A percentile compares a stretch with the other conserved stretches of the same genome.
Conservation (phyloP, 2,329 filamentous ascomycete genomes). For the Aspergillus texensis region DNA sequence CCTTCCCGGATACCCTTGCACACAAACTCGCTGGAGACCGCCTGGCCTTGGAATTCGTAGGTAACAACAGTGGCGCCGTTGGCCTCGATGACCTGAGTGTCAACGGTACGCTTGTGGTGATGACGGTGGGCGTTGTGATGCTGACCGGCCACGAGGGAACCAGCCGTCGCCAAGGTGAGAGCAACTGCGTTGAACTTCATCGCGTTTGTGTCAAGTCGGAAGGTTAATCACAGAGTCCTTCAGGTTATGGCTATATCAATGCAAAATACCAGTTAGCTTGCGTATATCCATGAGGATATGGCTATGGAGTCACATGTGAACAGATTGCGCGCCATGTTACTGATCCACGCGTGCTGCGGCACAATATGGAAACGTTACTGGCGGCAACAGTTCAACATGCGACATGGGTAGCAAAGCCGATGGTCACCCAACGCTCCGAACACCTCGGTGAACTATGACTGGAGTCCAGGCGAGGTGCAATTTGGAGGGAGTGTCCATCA, state of each 20-base stretch:
- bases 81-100: constrained; percentile 56
- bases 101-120: constrained; percentile 44
- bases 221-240: background rate
- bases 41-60: constrained; percentile 68
- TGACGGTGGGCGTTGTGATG: constrained; percentile 47
- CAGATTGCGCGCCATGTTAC: background rate
- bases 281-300: background rate
- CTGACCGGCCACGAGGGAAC: constrained; percentile 46
- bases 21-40: constrained; percentile 57
- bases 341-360: background rate
- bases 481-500: background rate
- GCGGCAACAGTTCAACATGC: background rate
- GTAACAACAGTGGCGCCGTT: constrained; percentile 62
- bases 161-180: constrained; percentile 46
- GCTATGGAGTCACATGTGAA: background rate
- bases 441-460: background rate
- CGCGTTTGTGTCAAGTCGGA: constrained; percentile 17
- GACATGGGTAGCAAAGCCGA: background rate
- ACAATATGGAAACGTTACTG: background rate
- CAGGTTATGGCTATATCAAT: background rate
- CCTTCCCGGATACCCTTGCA: constrained; percentile 72
- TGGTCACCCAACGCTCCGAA: background rate
- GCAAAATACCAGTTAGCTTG: background rate
- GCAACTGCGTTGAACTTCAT: constrained; percentile 48
- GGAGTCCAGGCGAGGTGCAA: background rate